These are phyloP conservation scores for Paspalum notatum DNA, from an alignment of 176 grass and related monocot genomes.

Conservation along the genomic window DNA sequence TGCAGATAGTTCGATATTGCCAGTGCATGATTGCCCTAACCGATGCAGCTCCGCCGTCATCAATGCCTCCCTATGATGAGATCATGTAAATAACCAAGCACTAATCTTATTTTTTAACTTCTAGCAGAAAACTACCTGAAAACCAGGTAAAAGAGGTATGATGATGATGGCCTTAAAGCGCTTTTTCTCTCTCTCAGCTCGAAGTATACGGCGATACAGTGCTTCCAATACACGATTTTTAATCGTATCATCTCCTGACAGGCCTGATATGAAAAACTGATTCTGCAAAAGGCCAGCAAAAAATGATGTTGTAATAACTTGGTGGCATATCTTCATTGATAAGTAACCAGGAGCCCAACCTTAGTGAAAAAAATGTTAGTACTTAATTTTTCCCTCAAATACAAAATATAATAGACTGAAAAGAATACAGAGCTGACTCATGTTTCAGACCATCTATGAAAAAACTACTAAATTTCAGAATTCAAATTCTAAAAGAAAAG, in stretches of 20 bases:
- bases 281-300: conserved; percentile 62
- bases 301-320: conserved; percentile 35
- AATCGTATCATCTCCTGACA: conserved; percentile 91
- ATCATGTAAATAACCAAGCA: conserved; percentile 30
- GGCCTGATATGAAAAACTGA: conserved; percentile 98
- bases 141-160: conserved; percentile 96
- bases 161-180: conserved; percentile 80
- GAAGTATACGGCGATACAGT: conserved; percentile 80
- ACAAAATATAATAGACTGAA: conserved; percentile 20
- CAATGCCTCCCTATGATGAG: conserved; percentile 85
- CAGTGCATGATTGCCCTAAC: conserved; percentile 99
- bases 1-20: conserved; percentile 97
- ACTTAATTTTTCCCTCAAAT: conserved; percentile 27
- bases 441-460: conserved; percentile 10
- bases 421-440: conserved; percentile 16
- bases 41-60: conserved; percentile 95
- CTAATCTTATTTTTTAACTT: conserved; percentile 16
- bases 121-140: conserved; percentile 66
- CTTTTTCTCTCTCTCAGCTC: conserved; percentile 84
- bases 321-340: background rate
- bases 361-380: background rate
- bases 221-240: conserved; percentile 96
- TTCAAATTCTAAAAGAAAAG: conserved; percentile 24
- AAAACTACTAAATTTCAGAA: conserved; percentile 25
- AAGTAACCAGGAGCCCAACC: background rate